Evolutionary conservation across 2,329 filamentous ascomycete genomes (phyloP), one percentile per base, ranked within the genome.

Genomic region (Aspergillus jensenii): DNA sequence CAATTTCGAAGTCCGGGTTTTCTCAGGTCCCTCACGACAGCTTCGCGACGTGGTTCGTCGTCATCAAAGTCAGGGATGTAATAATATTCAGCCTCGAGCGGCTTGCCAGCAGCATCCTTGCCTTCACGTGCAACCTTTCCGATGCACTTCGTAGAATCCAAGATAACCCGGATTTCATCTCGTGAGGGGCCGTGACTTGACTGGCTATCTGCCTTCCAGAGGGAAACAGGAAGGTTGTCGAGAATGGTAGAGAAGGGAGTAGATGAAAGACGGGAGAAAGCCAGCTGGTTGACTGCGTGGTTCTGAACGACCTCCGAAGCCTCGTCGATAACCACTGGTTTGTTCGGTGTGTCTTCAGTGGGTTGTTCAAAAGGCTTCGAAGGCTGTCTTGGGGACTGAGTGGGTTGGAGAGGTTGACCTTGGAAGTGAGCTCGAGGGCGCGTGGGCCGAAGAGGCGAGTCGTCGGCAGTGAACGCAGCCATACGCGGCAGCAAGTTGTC

Each of bases 51-150:
- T 70, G 89, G 85, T 62, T 87, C 84, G 70, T 98, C 92, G 2
- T 83, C 80, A 71, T 99, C 95, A 68, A 87, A 83, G 74, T 98
- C 93, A 0, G 93, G 90, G 7, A 97, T 82, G 70, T 99, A 99
- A 77, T 98, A 98, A 74, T 96, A 98, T 74, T 99, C 93, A 79
- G 90, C 96, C 81, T 99, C 93, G 1, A 99, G 84, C 6, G 88
- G 79, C 78, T 97, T 95, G 65, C 95, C 95, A 0, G 95, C 93
- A 5, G 95, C 95, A 71, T 99, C 95, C 75, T 98, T 99, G 71
- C 95, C 95, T 73, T 93, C 88, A 40, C 95, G 88, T 52, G 84
- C 82, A 67, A 99, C 96, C 73, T 95, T 89, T 47, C 95, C 95
- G 62, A 98, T 87, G 71, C 91, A 96, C 8, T 84, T 75, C 6